Base-by-base conservation (phyloP, 257 asterid genomes). In the Solanum pennellii region DNA sequence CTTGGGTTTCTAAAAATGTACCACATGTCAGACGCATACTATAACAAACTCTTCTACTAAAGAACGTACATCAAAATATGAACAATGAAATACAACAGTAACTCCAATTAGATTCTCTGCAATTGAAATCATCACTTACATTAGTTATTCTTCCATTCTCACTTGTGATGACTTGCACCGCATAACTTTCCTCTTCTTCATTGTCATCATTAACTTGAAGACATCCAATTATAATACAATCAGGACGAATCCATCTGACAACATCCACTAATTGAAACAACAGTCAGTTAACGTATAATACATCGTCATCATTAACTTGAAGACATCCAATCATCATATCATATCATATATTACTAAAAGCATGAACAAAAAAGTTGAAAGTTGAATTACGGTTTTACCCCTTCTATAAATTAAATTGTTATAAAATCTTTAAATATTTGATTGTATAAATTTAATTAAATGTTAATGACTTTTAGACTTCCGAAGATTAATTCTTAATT, bases 201-300 rank as follows among this genome's bases (percentile, higher is more conserved):
- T 72, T 94, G 15, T 91, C 95, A n/a, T 92, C 96, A 91, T 89
- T 90, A 87, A 90, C 82, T 44, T 90, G 91, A 91, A 94, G 92
- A 91, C 96, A 94, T 87, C 99, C 99, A 87, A 97, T 89, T 89
- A 94, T 92, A 60, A 97, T 91, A 91, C 95, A 92, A 91, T 96
- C 97, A 37, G 94, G 90, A 86, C 98, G 98, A 90, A 94, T 89
- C 99, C 99, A 97, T 86, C 95, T 90, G 93, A 97, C 90, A 83
- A 94, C 90, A 90, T 97, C 98, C 91, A 96, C 99, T 97, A 94
- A 87, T 49, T 82, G 73, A 92, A 87, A 87, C 87, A 88, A 86
- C 73, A 89, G 45, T 79, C 60, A 73, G 91, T 88, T 23, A 85
- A 73, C 37, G 73, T 83, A 35, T 1, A 35, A 35, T 35, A 35